A percentile compares a stretch with the other conserved stretches of the same genome.
Evolutionary conservation across 192 early-diverging fungal genomes (phyloP).

Genomic region (Backusella parvicylindrica): DNA sequence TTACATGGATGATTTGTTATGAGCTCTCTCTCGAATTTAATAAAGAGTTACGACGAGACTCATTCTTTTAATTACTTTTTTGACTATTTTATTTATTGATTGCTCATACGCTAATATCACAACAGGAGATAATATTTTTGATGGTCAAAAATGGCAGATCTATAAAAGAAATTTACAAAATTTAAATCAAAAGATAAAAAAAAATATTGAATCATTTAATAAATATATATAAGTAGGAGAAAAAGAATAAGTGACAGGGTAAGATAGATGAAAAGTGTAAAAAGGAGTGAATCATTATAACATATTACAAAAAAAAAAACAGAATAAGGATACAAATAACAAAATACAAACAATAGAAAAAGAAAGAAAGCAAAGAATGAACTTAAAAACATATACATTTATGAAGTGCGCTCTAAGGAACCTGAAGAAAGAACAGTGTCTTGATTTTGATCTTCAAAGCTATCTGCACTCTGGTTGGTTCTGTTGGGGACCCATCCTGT

Average conservation of each 20-base stretch:
- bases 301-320: neutral
- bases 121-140: too few species aligned
- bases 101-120: too few species aligned
- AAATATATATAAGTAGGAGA: neutral
- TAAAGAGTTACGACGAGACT: too few species aligned
- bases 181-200: neutral
- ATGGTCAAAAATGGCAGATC: neutral
- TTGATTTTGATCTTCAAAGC: slow-evolving; percentile 14
- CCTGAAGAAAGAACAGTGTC: slow-evolving; percentile 19
- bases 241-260: neutral
- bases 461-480: neutral
- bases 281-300: neutral
- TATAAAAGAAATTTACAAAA: neutral
- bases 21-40: too few species aligned
- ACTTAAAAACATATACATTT: slow-evolving; percentile 3
- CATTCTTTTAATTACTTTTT: too few species aligned
- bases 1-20: too few species aligned
- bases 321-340: neutral
- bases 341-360: neutral
- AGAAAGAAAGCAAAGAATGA: neutral
- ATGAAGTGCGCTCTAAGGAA: slow-evolving; percentile 3
- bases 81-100: too few species aligned
- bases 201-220: neutral
- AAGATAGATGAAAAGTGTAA: neutral
- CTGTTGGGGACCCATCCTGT: slow-evolving; percentile 40